phyloP scores from a whole-genome alignment of 306 rosid genomes.

The peach (Prunus persica) region DNA sequence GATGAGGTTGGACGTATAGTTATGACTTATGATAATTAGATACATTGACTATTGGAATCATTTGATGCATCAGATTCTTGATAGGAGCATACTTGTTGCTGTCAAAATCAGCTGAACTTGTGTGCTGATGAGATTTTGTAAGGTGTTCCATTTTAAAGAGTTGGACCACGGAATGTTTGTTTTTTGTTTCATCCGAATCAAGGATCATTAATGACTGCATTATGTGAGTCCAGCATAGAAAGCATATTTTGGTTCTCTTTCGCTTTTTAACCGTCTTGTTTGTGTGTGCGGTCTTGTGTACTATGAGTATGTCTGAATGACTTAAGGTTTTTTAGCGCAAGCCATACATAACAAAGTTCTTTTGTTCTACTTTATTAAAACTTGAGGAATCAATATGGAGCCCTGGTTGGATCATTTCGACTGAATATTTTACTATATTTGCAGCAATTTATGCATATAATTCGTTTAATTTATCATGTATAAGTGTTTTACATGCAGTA shows the following conservation, averaged over 20 bases:
- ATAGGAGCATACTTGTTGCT: background rate
- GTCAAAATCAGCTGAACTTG: background rate
- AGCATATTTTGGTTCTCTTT: background rate
- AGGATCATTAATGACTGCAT: background rate
- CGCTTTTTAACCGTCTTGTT: background rate
- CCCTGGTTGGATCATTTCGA: background rate
- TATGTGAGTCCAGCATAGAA: background rate
- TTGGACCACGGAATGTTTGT: background rate
- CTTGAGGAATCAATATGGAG: background rate
- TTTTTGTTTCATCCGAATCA: background rate
- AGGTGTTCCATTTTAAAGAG: background rate
- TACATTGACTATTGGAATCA: background rate
- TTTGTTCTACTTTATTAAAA: background rate
- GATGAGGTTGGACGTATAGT: background rate
- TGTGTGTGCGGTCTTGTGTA: background rate
- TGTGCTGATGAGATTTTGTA: background rate
- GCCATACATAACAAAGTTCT: background rate
- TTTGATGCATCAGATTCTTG: background rate
- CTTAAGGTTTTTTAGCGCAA: background rate
- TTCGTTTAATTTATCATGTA: background rate
- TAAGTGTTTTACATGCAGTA: background rate
- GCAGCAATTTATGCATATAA: background rate
- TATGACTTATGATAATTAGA: background rate
- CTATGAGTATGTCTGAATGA: background rate
- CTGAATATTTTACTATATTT: background rate